phyloP scores from a whole-genome alignment of 2,329 filamentous ascomycete species.

The Aspergillus sp. region DNA sequence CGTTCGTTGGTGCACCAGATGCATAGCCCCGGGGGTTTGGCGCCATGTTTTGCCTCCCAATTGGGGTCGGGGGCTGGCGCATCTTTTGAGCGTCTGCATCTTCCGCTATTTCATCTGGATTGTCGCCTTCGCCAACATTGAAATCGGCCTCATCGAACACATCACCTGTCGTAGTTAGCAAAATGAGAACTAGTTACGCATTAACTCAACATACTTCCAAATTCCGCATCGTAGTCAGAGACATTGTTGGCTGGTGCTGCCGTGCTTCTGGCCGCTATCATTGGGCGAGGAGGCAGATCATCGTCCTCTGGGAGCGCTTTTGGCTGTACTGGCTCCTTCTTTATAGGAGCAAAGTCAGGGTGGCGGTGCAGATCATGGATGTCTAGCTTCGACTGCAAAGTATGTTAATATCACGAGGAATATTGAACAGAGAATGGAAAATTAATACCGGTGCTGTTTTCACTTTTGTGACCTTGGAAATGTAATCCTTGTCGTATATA shows the following conservation, averaged over 20 bases:
- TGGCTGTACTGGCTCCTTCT: slow-evolving; percentile 52
- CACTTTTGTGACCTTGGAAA: slow-evolving; percentile 84
- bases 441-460: slow-evolving; percentile 65
- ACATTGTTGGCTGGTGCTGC: slow-evolving; percentile 21
- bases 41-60: slow-evolving; percentile 21
- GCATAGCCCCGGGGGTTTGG: slow-evolving; percentile 22
- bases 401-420: neutral
- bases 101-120: slow-evolving; percentile 74
- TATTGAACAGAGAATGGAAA: neutral
- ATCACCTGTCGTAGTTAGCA: slow-evolving; percentile 41
- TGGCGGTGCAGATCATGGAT: slow-evolving; percentile 80
- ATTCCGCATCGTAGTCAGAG: slow-evolving; percentile 42
- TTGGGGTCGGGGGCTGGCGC: slow-evolving; percentile 27
- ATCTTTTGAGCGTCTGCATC: slow-evolving; percentile 32
- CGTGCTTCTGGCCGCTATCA: slow-evolving; percentile 25
- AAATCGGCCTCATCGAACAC: slow-evolving; percentile 79
- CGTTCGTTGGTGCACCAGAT: slow-evolving; percentile 15
- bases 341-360: slow-evolving; percentile 64
- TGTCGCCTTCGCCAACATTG: slow-evolving; percentile 65
- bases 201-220: slow-evolving; percentile 38
- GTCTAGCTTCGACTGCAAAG: slow-evolving; percentile 66
- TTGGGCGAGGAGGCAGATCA: slow-evolving; percentile 39
- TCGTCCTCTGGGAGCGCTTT: slow-evolving; percentile 47
- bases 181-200: neutral
- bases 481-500: slow-evolving; percentile 94